Evolutionary conservation across 768 basidiomycete species (phyloP).

Genomic region (Leucogyrophana mollusca): DNA sequence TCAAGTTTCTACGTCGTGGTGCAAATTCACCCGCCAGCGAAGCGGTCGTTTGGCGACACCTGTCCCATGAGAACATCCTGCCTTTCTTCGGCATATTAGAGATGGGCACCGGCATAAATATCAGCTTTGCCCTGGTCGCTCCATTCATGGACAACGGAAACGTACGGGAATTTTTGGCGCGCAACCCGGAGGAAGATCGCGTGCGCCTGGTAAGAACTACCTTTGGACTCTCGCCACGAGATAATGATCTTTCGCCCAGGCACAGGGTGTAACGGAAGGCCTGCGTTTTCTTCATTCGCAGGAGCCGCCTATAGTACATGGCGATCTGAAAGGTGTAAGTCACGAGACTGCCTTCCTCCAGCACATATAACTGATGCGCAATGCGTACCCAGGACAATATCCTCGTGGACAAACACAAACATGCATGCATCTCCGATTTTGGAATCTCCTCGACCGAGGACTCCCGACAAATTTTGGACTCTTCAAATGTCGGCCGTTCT

Average conservation of each 20-base stretch:
- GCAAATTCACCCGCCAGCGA: conserved; percentile 19
- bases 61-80: conserved; percentile 25
- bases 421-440: conserved; percentile 24
- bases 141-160: conserved; percentile 20
- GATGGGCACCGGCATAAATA: neutral
- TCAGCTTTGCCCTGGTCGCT: conserved; percentile 26
- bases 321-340: conserved; percentile 38
- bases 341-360: no score
- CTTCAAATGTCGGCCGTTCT: conserved; percentile 17
- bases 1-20: no score
- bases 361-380: neutral
- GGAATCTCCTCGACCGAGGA: conserved; percentile 24
- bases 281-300: conserved; percentile 22
- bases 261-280: conserved; percentile 16
- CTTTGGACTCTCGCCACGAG: neutral
- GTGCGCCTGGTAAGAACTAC: conserved; percentile 3
- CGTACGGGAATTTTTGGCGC: conserved; percentile 9
- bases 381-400: conserved; percentile 23
- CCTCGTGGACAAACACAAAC: conserved; percentile 12
- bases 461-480: conserved; percentile 22
- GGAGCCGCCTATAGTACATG: no score
- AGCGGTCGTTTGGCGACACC: conserved; percentile 25
- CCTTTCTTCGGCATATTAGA: conserved; percentile 22
- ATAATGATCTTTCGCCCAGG: neutral
- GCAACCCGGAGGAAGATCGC: neutral